A percentile compares a stretch with the other conserved stretches of the same genome.
Evolutionary conservation across 768 basidiomycete species (phyloP).

Genomic region (Tephrocybe rancida): DNA sequence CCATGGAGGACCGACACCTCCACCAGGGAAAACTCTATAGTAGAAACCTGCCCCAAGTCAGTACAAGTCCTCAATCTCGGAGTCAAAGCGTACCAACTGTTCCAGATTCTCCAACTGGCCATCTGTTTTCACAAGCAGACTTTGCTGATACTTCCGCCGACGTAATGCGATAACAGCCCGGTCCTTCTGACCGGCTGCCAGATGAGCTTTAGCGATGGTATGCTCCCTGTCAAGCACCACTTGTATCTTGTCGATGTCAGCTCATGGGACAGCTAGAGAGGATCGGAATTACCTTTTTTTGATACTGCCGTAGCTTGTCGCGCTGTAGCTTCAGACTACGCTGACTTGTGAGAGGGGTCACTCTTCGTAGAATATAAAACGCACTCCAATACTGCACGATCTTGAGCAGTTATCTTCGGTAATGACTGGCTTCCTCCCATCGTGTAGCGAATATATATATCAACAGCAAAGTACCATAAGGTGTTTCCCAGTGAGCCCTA

Average conservation of each 20-base stretch:
- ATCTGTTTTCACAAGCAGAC: slow-evolving; percentile 86
- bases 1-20: slow-evolving; percentile 93
- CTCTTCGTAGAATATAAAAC: slow-evolving; percentile 32
- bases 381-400: slow-evolving; percentile 94
- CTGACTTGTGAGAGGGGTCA: slow-evolving; percentile 11
- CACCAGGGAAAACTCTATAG: slow-evolving; percentile 94
- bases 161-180: slow-evolving; percentile 87
- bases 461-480: neutral
- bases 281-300: slow-evolving; percentile 69
- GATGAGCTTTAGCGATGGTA: slow-evolving; percentile 83
- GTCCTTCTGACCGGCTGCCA: slow-evolving; percentile 82
- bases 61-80: neutral
- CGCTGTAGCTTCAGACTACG: slow-evolving; percentile 93
- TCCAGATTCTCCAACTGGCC: slow-evolving; percentile 87
- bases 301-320: slow-evolving; percentile 95
- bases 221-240: slow-evolving; percentile 84
- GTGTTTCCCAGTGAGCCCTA: too few species aligned
- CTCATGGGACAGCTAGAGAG: neutral
- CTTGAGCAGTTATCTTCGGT: slow-evolving; percentile 91
- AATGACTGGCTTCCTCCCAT: slow-evolving; percentile 77
- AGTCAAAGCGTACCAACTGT: slow-evolving; percentile 62
- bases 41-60: slow-evolving; percentile 71
- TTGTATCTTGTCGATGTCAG: slow-evolving; percentile 69
- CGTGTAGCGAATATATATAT: slow-evolving; percentile 1
- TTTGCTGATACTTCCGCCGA: slow-evolving; percentile 92